A percentile compares a stretch with the other conserved stretches of the same genome.
phyloP scores from a whole-genome alignment of 2,329 filamentous ascomycete genomes.

The Fusarium algeriense region DNA sequence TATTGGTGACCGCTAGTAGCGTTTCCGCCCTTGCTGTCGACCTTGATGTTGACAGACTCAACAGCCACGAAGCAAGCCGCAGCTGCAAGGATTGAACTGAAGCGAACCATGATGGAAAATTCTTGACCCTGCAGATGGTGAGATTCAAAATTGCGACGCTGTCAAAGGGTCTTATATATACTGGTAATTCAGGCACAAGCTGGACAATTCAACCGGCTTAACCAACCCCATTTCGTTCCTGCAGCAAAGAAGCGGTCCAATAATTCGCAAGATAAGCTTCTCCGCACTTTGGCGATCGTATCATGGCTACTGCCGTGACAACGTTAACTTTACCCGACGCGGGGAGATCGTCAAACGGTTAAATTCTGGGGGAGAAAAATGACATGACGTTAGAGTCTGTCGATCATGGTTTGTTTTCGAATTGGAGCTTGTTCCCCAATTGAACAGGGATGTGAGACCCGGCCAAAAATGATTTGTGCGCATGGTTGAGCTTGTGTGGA shows the following conservation, averaged over 20 bases:
- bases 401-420: conserved; percentile 19
- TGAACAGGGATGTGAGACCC: background rate
- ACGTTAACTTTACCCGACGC: conserved; percentile 25
- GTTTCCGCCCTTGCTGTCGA: conserved; percentile 56
- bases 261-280: conserved; percentile 3
- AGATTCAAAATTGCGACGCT: background rate
- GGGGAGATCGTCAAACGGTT: conserved; percentile 23
- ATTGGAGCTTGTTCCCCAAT: conserved; percentile 11
- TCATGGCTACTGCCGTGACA: conserved; percentile 18
- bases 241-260: conserved; percentile 35
- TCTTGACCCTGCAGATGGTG: background rate
- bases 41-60: conserved; percentile 53
- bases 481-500: conserved; percentile 20
- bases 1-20: conserved; percentile 60
- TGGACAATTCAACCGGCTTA: conserved; percentile 7
- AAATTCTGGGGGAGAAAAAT: conserved; percentile 21
- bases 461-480: conserved; percentile 28
- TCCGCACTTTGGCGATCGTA: conserved; percentile 34
- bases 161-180: conserved; percentile 9
- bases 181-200: background rate
- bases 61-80: conserved; percentile 27
- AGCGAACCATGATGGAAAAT: conserved; percentile 30
- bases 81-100: conserved; percentile 35
- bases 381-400: conserved; percentile 28
- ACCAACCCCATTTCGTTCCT: background rate